Evolutionary conservation across 345 rosid genomes (phyloP).

Genomic region (Excoecaria cochinchinensis): DNA sequence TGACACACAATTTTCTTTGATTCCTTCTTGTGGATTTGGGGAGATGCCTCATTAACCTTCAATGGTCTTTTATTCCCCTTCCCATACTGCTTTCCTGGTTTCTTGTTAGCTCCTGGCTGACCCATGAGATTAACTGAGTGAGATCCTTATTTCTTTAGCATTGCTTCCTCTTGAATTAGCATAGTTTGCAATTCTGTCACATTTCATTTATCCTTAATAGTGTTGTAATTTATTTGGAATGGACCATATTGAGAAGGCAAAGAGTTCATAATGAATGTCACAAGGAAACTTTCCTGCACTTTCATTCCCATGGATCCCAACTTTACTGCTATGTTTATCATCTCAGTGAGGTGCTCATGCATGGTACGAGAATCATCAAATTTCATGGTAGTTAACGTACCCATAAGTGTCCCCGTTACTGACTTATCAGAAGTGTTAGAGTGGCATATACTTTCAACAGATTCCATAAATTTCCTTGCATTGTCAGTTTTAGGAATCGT

Average conservation of each 20-base stretch:
- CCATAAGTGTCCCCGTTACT: too few relatives aligned
- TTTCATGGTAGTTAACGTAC: not conserved
- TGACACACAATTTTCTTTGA: too few relatives aligned
- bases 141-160: too few relatives aligned
- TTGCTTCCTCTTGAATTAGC: too few relatives aligned
- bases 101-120: too few relatives aligned
- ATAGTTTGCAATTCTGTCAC: too few relatives aligned
- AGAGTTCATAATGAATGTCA: not conserved
- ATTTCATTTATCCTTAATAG: not conserved
- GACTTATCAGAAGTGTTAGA: not conserved
- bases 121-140: too few relatives aligned
- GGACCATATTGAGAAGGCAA: not conserved
- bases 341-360: slow-evolving; percentile 9
- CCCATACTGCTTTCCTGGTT: too few relatives aligned
- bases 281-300: not conserved
- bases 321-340: slow-evolving; percentile 11
- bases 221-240: not conserved
- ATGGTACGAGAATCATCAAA: not conserved
- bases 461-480: not conserved
- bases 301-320: not conserved
- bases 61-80: too few relatives aligned
- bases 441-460: not conserved
- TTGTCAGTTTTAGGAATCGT: not conserved
- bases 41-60: too few relatives aligned
- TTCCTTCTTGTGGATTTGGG: too few relatives aligned